Evolutionary conservation across 306 rosid genomes (phyloP).

Genomic region (Arachis hypogaea): DNA sequence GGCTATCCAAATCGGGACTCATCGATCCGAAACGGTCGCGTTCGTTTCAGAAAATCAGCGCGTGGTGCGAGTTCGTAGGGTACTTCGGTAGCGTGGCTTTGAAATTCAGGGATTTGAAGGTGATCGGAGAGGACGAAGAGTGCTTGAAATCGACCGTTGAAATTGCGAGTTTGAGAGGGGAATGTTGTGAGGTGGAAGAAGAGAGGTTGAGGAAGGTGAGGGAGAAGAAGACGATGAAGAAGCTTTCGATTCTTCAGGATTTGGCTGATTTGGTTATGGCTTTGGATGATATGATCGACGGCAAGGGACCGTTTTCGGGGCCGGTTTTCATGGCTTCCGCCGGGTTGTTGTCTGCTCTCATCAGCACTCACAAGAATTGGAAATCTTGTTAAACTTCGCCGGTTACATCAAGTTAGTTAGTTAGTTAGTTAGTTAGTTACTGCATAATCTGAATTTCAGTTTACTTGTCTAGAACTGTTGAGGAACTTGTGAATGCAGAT

Average conservation of each 20-base stretch:
- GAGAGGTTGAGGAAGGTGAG: constrained; percentile 52
- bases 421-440: too few relatives aligned
- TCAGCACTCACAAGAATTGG: constrained; percentile 94
- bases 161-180: constrained; percentile 34
- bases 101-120: constrained; percentile 64
- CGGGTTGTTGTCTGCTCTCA: constrained; percentile 76
- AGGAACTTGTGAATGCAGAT: too few relatives aligned
- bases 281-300: constrained; percentile 72
- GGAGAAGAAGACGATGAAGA: constrained; percentile 71
- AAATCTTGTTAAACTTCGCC: constrained; percentile 57
- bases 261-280: constrained; percentile 85
- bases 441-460: too few relatives aligned
- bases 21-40: constrained; percentile 36
- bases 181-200: constrained; percentile 45
- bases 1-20: constrained; percentile 79
- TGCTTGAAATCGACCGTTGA: constrained; percentile 57
- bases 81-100: constrained; percentile 45
- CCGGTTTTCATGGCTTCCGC: constrained; percentile 66
- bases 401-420: background rate
- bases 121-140: constrained; percentile 55
- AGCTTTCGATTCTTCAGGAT: constrained; percentile 81
- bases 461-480: too few relatives aligned
- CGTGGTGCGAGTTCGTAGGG: constrained; percentile 41
- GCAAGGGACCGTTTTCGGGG: constrained; percentile 57
- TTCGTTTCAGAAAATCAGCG: constrained; percentile 17